Conservation (phyloP, 768 basidiomycete species). For the Saitozyma sp. region DNA sequence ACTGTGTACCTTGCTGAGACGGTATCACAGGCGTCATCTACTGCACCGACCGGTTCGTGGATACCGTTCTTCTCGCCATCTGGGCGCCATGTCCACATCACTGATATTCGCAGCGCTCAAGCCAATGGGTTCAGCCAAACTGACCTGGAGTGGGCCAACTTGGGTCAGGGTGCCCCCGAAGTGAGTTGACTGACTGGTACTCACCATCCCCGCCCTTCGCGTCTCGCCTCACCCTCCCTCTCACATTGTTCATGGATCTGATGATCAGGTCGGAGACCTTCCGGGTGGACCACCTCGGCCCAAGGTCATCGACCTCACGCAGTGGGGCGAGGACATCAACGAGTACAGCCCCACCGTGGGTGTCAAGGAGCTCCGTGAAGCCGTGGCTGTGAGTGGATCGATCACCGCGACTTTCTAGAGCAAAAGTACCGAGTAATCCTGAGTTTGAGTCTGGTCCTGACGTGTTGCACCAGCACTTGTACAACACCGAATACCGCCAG, state of each 20-base stretch:
- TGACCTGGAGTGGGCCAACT: conserved; percentile 47
- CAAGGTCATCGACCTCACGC: conserved; percentile 61
- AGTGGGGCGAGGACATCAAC: conserved; percentile 56
- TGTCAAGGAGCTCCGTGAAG: conserved; percentile 77
- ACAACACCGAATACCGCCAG: conserved; percentile 82
- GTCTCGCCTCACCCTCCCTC: neutral
- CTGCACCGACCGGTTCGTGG: conserved; percentile 69
- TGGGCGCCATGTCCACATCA: neutral
- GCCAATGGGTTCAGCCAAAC: conserved; percentile 77
- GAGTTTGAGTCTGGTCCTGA: neutral
- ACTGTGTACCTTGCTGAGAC: neutral
- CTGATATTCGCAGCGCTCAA: conserved; percentile 60
- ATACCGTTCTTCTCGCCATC: neutral
- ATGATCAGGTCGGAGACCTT: conserved; percentile 59
- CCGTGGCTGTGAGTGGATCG: conserved; percentile 63
- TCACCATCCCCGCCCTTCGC: neutral
- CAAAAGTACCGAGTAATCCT: neutral
- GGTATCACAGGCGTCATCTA: conserved; percentile 63
- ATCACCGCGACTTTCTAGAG: neutral
- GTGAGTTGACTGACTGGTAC: neutral
- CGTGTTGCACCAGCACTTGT: conserved; percentile 57
- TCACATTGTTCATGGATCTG: neutral
- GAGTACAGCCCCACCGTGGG: conserved; percentile 94
- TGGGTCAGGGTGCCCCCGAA: conserved; percentile 80
- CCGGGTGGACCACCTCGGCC: conserved; percentile 72